phyloP scores from a whole-genome alignment of 306 rosid genomes.

The Boehmeria nivea region DNA sequence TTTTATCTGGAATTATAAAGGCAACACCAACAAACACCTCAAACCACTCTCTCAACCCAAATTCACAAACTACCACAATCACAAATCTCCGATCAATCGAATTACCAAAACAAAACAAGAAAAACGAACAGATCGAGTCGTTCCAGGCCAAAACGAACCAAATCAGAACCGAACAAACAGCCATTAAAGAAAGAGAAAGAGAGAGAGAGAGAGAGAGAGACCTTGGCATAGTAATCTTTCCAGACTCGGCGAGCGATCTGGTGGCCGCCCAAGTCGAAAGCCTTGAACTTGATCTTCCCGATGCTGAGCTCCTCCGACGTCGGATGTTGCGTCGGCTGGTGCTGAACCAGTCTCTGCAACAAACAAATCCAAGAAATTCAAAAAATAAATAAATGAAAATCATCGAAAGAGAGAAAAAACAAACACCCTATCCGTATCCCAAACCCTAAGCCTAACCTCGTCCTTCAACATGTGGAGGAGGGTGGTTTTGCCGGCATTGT shows the following conservation, averaged over 20 bases:
- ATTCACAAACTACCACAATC: too few relatives aligned
- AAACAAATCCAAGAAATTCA: neutral
- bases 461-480: conserved; percentile 97
- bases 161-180: neutral
- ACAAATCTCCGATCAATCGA: neutral
- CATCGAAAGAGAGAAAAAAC: neutral
- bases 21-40: too few relatives aligned
- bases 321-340: conserved; percentile 88
- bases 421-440: neutral
- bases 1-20: too few relatives aligned
- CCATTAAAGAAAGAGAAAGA: neutral
- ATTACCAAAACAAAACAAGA: neutral
- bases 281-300: conserved; percentile 90
- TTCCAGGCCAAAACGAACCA: neutral
- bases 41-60: too few relatives aligned
- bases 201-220: neutral
- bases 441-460: conserved; percentile 45
- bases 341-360: conserved; percentile 85
- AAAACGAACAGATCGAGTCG: neutral
- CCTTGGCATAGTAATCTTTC: conserved; percentile 98
- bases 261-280: conserved; percentile 94
- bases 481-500: conserved; percentile 95
- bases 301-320: conserved; percentile 93
- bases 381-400: neutral
- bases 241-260: conserved; percentile 92